A percentile compares a stretch with the other conserved stretches of the same genome.
phyloP scores from a whole-genome alignment of 1,284 basidiomycete species.

The Apiotrichum veenhuisii region DNA sequence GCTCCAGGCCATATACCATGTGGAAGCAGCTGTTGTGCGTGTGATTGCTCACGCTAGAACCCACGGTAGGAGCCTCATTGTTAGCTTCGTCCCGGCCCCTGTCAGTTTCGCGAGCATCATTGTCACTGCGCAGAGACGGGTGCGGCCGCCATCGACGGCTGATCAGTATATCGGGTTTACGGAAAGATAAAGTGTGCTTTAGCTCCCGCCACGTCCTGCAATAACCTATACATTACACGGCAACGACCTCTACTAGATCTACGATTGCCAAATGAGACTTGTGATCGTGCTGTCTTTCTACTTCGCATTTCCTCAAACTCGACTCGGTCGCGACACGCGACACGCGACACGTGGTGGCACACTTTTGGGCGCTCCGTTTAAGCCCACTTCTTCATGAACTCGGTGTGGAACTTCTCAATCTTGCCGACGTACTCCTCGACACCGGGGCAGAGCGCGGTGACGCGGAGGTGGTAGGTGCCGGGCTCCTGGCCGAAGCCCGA shows the following conservation, averaged over 20 bases:
- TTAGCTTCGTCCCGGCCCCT: too few species aligned
- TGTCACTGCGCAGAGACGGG: too few species aligned
- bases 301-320: neutral
- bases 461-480: constrained; percentile 78
- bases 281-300: neutral
- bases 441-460: constrained; percentile 78
- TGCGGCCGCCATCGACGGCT: too few species aligned
- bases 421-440: constrained; percentile 84
- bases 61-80: too few species aligned
- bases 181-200: too few species aligned
- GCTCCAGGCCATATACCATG: too few species aligned
- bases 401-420: constrained; percentile 76
- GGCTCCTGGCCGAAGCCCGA: constrained; percentile 87
- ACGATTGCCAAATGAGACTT: neutral
- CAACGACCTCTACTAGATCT: neutral
- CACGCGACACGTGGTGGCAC: too few species aligned
- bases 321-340: neutral
- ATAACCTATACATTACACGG: neutral
- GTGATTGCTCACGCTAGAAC: too few species aligned
- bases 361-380: constrained; percentile 16
- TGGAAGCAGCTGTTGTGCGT: too few species aligned
- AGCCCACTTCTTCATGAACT: constrained; percentile 68
- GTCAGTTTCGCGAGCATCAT: too few species aligned
- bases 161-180: too few species aligned
- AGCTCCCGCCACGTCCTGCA: too few species aligned